A percentile compares a stretch with the other conserved stretches of the same genome.
phyloP scores from a whole-genome alignment of 129 eudicot species.

The Escallonia rubra region DNA sequence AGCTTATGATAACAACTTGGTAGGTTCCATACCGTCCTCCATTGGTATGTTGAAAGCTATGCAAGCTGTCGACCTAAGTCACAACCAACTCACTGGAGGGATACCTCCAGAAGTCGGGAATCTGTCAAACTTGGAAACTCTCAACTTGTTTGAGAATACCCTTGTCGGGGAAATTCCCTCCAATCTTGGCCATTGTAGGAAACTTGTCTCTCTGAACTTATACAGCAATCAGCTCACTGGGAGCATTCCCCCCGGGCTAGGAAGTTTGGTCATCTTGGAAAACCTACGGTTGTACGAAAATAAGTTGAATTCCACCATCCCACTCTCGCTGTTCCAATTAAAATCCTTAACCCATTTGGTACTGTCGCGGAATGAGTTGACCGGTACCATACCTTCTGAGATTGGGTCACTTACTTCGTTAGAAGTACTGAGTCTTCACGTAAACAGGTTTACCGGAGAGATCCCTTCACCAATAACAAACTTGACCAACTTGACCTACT shows the following conservation, averaged over 20 bases:
- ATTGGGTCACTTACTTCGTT: slow-evolving; percentile 42
- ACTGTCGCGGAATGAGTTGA: slow-evolving; percentile 44
- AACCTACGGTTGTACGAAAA: slow-evolving; percentile 42
- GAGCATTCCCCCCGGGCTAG: slow-evolving; percentile 60
- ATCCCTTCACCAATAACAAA: slow-evolving; percentile 56
- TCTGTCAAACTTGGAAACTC: slow-evolving; percentile 35
- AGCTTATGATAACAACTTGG: slow-evolving; percentile 40
- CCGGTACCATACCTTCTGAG: slow-evolving; percentile 47
- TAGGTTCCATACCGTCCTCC: slow-evolving; percentile 64
- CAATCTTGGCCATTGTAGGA: slow-evolving; percentile 50
- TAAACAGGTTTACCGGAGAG: slow-evolving; percentile 48
- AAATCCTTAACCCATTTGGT: slow-evolving; percentile 48
- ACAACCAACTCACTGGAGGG: slow-evolving; percentile 43
- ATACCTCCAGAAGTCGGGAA: slow-evolving; percentile 61
- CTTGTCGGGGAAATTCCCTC: slow-evolving; percentile 60
- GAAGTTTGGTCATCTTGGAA: slow-evolving; percentile 44
- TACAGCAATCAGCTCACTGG: slow-evolving; percentile 54
- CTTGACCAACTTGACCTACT: slow-evolving; percentile 42
- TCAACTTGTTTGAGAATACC: slow-evolving; percentile 45
- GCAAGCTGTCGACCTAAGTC: slow-evolving; percentile 47
- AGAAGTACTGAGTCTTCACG: slow-evolving; percentile 46
- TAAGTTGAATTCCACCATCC: slow-evolving; percentile 54
- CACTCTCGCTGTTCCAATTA: slow-evolving; percentile 42
- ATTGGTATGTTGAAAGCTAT: slow-evolving; percentile 39
- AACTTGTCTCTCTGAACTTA: slow-evolving; percentile 36